phyloP scores from a whole-genome alignment of 768 basidiomycete species.

The Rhodotorula kratochvilovae region DNA sequence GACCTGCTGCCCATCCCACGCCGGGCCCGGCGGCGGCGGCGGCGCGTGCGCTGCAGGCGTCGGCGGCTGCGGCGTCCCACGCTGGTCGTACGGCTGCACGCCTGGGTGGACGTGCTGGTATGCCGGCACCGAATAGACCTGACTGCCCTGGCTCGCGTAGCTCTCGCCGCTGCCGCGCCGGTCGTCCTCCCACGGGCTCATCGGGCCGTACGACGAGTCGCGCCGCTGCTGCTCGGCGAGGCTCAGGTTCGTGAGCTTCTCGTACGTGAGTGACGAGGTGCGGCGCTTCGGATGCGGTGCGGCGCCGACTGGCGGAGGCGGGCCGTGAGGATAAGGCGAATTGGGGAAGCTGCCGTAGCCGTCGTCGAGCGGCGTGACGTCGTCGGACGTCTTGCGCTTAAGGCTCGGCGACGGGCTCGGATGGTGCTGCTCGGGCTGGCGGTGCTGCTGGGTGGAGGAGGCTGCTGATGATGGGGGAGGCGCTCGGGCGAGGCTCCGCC shows the following conservation, averaged over 20 bases:
- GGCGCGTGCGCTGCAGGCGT: neutral
- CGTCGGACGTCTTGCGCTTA: constrained; percentile 36
- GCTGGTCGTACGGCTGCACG: neutral
- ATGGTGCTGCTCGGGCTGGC: neutral
- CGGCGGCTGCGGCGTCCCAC: neutral
- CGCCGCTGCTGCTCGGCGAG: constrained; percentile 14
- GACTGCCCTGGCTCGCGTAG: constrained; percentile 7
- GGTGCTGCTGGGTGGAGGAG: neutral
- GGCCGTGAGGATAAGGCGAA: neutral
- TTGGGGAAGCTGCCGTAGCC: neutral
- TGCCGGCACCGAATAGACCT: constrained; percentile 7
- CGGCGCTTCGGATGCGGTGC: constrained; percentile 23
- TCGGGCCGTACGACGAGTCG: constrained; percentile 8
- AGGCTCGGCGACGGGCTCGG: constrained; percentile 5
- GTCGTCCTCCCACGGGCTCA: constrained; percentile 31
- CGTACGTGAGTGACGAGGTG: constrained; percentile 20
- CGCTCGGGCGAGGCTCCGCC: neutral
- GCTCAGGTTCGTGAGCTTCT: constrained; percentile 22
- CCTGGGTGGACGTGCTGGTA: neutral
- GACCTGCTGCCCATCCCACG: constrained; percentile 10
- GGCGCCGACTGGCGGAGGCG: neutral
- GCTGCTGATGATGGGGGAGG: neutral
- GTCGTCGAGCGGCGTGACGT: neutral
- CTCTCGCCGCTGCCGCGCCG: constrained; percentile 30
- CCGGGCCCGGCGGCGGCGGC: neutral